Evolutionary conservation across 2,329 filamentous ascomycete genomes (phyloP).

Genomic region (Cladophialophora yegresii): DNA sequence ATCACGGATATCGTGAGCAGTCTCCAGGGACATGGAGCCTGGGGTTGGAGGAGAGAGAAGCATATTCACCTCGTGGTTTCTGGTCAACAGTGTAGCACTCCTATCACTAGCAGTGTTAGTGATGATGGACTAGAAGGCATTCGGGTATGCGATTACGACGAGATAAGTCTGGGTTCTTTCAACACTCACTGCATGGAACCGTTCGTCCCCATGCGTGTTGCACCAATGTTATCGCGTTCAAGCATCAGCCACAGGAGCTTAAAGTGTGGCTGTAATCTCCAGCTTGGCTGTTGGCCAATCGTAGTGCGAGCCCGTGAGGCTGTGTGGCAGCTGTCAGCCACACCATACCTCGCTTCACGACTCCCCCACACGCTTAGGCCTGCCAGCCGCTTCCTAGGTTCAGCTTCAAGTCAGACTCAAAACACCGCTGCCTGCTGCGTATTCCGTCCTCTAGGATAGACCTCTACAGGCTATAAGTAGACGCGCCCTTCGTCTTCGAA

Average conservation of each 20-base stretch:
- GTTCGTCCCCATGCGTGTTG: not conserved
- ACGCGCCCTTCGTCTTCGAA: not conserved
- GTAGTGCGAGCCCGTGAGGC: not conserved
- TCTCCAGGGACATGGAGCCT: not conserved
- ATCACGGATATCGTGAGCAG: not conserved
- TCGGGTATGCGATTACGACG: not conserved
- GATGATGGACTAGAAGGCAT: not conserved
- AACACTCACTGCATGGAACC: not conserved
- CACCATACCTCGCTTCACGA: not conserved
- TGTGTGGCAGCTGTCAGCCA: not conserved
- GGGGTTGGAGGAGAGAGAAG: too few relatives aligned
- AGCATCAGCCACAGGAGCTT: not conserved
- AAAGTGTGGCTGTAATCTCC: not conserved
- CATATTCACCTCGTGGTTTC: not conserved
- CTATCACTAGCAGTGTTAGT: not conserved
- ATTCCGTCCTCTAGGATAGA: not conserved
- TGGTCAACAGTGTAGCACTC: not conserved
- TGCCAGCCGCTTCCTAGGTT: not conserved
- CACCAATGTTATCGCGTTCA: not conserved
- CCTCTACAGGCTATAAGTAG: constrained; percentile 6
- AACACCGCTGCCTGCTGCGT: constrained; percentile 9
- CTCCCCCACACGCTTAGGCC: not conserved
- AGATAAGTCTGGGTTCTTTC: not conserved
- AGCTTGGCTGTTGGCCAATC: not conserved
- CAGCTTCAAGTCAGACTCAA: not conserved